These are phyloP conservation scores for Aspergillus bombycis DNA, from an alignment of 2,329 filamentous ascomycete species.

Conservation along the genomic window DNA sequence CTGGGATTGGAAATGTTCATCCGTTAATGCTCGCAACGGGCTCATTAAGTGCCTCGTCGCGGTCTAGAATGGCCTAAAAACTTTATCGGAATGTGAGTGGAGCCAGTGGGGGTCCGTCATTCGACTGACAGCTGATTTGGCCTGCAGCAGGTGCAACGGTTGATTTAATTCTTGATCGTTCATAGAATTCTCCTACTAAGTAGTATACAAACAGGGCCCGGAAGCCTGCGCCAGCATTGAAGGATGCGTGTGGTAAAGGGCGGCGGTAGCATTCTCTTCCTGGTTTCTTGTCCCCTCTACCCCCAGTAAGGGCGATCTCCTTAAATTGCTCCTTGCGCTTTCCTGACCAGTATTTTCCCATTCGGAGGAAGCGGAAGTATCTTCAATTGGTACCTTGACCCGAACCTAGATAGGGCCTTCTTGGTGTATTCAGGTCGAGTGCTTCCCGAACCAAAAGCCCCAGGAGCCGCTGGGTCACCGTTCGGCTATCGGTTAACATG, in stretches of 20 bases:
- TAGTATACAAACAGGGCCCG: background rate
- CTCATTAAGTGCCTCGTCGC: background rate
- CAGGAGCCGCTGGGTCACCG: too few relatives aligned
- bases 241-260: background rate
- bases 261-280: background rate
- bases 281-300: too few relatives aligned
- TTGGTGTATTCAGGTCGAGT: background rate
- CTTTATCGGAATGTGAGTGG: slow-evolving; percentile 7
- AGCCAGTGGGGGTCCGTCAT: background rate
- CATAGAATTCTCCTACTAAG: too few relatives aligned
- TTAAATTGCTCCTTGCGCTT: background rate
- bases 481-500: background rate
- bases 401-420: background rate
- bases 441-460: background rate
- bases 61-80: slow-evolving; percentile 11
- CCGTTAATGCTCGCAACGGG: background rate
- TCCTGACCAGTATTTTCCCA: background rate
- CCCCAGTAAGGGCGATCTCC: background rate
- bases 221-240: background rate
- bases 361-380: too few relatives aligned
- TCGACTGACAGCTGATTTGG: background rate
- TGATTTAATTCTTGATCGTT: background rate
- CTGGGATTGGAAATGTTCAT: background rate
- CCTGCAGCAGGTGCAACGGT: background rate
- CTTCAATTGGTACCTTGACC: background rate